phyloP scores from a whole-genome alignment of 2,329 filamentous ascomycete genomes.

The Zasmidium citrigriseum region DNA sequence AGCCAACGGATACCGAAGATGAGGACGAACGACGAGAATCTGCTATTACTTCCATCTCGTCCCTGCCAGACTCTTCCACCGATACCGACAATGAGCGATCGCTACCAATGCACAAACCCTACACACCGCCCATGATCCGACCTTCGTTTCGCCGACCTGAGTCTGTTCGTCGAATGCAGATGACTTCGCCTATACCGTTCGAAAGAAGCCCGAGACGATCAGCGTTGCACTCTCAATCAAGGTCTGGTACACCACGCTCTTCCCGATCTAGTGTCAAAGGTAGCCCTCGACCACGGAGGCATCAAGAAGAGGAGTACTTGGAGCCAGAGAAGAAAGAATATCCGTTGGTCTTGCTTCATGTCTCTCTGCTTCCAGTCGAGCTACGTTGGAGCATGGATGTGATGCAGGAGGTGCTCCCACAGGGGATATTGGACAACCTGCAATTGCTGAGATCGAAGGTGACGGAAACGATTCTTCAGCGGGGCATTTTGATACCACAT shows the following conservation, averaged over 20 bases:
- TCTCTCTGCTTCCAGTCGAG: conserved; percentile 71
- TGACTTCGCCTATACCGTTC: conserved; percentile 66
- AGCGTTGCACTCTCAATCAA: conserved; percentile 36
- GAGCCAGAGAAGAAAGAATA: conserved; percentile 24
- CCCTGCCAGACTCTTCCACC: conserved; percentile 33
- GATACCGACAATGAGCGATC: conserved; percentile 28
- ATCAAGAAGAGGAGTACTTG: conserved; percentile 13
- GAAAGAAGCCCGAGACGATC: conserved; percentile 44
- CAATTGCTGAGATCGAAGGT: conserved; percentile 68
- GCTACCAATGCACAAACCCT: conserved; percentile 39
- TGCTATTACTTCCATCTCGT: conserved; percentile 34
- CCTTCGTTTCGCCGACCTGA: conserved; percentile 70
- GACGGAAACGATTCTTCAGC: conserved; percentile 71
- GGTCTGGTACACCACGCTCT: conserved; percentile 51
- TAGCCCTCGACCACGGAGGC: conserved; percentile 50
- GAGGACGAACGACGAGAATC: conserved; percentile 27
- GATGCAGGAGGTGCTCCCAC: conserved; percentile 54
- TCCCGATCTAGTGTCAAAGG: conserved; percentile 42
- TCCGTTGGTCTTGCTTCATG: conserved; percentile 77
- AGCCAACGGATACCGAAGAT: conserved; percentile 14
- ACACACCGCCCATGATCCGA: conserved; percentile 60
- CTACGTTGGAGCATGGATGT: conserved; percentile 59
- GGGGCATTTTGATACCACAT: conserved; percentile 74
- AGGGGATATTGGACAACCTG: conserved; percentile 59
- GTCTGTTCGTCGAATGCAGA: conserved; percentile 69